These are phyloP conservation scores for Leccinum solheimii DNA, from an alignment of 1,284 basidiomycete species.

Conservation along the genomic window DNA sequence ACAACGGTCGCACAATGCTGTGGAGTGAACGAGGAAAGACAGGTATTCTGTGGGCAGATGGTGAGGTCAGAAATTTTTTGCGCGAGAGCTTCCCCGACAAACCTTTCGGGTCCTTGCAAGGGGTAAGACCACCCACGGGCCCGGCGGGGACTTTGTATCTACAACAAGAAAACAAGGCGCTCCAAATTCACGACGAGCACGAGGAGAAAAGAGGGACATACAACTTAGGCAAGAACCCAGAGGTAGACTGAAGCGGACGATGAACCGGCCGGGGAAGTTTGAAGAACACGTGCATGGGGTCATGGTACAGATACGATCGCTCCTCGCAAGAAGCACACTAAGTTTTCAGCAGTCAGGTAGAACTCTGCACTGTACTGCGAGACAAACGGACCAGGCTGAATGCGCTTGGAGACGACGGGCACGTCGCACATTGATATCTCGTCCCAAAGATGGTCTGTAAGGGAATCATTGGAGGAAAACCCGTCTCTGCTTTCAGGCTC, in stretches of 20 bases:
- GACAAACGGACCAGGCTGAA: conserved; percentile 61
- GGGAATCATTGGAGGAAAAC: neutral
- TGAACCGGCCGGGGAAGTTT: conserved; percentile 80
- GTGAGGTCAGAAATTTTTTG: neutral
- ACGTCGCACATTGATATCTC: conserved; percentile 77
- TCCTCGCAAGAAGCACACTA: conserved; percentile 81
- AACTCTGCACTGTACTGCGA: neutral
- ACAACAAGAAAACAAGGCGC: conserved; percentile 3
- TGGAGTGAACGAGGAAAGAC: conserved; percentile 59
- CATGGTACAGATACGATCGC: conserved; percentile 74
- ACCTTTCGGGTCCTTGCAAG: conserved; percentile 61
- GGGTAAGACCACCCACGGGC: conserved; percentile 43
- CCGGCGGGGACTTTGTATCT: conserved; percentile 72
- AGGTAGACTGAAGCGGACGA: conserved; percentile 59
- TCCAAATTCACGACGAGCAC: conserved; percentile 17
- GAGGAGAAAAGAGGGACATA: conserved; percentile 26
- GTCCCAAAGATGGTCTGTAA: conserved; percentile 63
- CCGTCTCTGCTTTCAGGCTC: neutral
- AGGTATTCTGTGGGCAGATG: conserved; percentile 59
- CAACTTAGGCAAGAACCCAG: conserved; percentile 70
- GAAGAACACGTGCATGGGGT: conserved; percentile 84
- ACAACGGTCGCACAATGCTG: conserved; percentile 75
- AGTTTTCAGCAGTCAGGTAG: conserved; percentile 9
- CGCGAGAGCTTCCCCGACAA: conserved; percentile 14
- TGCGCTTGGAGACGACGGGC: conserved; percentile 60